Conservation (phyloP, 1,139 yeast species). For the Suhomyces wounanorum region DNA sequence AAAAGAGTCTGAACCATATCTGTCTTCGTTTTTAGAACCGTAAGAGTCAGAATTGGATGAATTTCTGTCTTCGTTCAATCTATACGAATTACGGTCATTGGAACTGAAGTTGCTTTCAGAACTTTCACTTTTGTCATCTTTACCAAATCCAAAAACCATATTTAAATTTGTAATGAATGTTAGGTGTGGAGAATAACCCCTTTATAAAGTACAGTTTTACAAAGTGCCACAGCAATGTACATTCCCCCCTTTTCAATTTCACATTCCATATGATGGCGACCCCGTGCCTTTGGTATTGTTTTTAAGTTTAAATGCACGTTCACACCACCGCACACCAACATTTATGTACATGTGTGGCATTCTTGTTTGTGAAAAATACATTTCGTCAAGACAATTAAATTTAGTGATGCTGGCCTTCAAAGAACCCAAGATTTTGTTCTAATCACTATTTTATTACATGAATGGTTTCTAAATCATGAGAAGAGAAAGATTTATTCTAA, state of each 20-base stretch:
- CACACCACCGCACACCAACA: not conserved
- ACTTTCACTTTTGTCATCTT: conserved; percentile 18
- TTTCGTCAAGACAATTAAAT: no score
- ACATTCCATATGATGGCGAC: not conserved
- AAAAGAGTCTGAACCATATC: conserved; percentile 16
- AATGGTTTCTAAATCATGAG: no score
- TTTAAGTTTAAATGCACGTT: not conserved
- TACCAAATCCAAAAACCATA: conserved; percentile 25
- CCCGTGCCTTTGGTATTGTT: not conserved
- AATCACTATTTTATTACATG: no score
- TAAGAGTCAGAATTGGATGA: conserved; percentile 15
- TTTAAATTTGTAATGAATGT: not conserved
- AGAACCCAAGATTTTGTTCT: no score
- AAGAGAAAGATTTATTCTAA: no score
- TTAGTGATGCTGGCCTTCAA: no score
- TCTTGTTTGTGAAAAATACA: not conserved
- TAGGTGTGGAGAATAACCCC: not conserved
- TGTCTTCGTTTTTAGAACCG: not conserved
- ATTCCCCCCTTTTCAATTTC: not conserved
- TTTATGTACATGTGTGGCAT: no score
- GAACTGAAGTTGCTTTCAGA: conserved; percentile 12
- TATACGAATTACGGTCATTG: conserved; percentile 4
- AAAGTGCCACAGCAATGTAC: not conserved
- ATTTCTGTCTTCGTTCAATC: conserved; percentile 14
- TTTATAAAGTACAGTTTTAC: not conserved